Evolutionary conservation across 495 filamentous ascomycete species (phyloP).

Genomic region (Xylaria sp.): DNA sequence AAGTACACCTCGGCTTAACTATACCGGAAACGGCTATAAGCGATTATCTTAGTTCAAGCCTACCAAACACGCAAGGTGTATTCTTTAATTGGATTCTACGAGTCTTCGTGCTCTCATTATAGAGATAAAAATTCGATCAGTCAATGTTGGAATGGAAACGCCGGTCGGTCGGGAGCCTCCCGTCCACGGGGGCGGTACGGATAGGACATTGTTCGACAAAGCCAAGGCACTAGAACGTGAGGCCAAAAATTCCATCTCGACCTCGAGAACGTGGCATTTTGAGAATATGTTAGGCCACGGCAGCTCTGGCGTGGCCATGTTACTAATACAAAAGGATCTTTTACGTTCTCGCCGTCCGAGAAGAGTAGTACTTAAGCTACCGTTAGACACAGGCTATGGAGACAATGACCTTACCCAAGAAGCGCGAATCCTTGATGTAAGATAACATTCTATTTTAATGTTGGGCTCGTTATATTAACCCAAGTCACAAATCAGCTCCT

Average conservation of each 20-base stretch:
- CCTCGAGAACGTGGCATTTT: slow-evolving; percentile 18
- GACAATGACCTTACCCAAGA: background rate
- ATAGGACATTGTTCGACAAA: background rate
- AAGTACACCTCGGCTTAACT: background rate
- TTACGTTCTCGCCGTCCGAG: background rate
- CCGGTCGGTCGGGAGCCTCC: slow-evolving; percentile 5
- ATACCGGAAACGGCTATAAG: slow-evolving; percentile 9
- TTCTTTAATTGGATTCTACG: background rate
- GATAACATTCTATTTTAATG: background rate
- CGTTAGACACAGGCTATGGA: background rate
- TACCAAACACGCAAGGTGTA: background rate
- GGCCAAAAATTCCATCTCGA: background rate
- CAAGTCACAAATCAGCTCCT: background rate
- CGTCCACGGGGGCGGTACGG: background rate
- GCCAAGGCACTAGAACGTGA: background rate
- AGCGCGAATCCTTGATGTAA: slow-evolving; percentile 8
- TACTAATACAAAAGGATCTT: background rate
- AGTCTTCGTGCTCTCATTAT: background rate
- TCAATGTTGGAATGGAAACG: slow-evolving; percentile 2
- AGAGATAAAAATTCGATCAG: background rate
- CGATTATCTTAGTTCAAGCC: background rate
- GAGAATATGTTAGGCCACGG: slow-evolving; percentile 12
- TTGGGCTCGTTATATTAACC: slow-evolving; percentile 3
- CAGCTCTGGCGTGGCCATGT: slow-evolving; percentile 12
- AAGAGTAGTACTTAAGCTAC: slow-evolving; percentile 16